Evolutionary conservation across 2,329 filamentous ascomycete species (phyloP), one percentile per base, ranked within the genome.

Genomic region (Fusarium globosum): DNA sequence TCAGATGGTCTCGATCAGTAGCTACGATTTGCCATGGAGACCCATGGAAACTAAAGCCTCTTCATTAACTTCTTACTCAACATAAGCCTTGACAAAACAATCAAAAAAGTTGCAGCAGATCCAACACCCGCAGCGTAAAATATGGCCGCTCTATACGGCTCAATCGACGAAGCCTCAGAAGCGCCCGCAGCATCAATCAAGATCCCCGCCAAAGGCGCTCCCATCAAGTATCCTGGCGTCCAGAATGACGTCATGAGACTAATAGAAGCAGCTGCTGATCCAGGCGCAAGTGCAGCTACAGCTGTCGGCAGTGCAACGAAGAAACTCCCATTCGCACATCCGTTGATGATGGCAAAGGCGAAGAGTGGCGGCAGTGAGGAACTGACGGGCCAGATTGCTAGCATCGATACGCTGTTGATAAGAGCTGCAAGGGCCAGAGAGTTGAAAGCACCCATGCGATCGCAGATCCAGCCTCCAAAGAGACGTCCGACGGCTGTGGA

Each of bases 291-390:
- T 4, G 41, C 35, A 2, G 60, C 65, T 20, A 69, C 66, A 30
- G 66, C 66, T 1, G 68, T 70, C 0, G 68, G 65, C 6, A 70
- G n/a, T 10, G 68, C 52, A 18, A 70, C 65, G 1, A 59, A 65
- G 21, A 70, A 69, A 1, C 53, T 51, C 2, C 65, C 68, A n/a
- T 70, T 70, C 0, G 68, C 52, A 1, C 52, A 59, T 1, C 68
- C 65, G 1, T 70, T 70, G 3, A 70, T 42, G 0, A 70, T 65
- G 0, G 46, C 59, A 1, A 70, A 70, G 1, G 39, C n/a, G 1
- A 70, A 65, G 1, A 70, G 41, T 1, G 45, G 39, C 0, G 46
- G 49, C 0, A 70, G 15, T 0, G 52, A 58, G 1, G 67, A 69
- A 10, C 49, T 58, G 4, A 69, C 45, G 0, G 65, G 65, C 65